Evolutionary conservation across 2,329 filamentous ascomycete species (phyloP), one percentile per base, ranked within the genome.

Genomic region (Chlorencoelia australis): DNA sequence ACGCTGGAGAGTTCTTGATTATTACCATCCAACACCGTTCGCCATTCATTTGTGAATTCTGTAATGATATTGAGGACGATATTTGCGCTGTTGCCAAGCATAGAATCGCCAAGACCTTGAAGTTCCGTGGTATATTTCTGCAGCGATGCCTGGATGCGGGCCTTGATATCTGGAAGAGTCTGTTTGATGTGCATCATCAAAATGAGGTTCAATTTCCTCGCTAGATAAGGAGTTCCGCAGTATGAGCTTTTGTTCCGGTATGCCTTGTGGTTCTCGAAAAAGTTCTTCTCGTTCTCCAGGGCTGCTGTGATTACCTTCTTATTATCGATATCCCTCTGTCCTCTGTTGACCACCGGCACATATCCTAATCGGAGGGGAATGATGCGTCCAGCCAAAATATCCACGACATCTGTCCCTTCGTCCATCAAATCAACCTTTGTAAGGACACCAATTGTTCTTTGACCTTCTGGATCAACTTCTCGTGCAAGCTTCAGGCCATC

Each of bases 101-200:
- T 82, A 9, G 88, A 95, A 46, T 94, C 89, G 15, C 93, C 91
- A 9, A 98, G 71, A 44, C 79, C 77, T 39, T 75, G 68, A 15
- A 98, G 72, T 61, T 98, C 91, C 27, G 76, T 64, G 4, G 75
- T 69, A 62, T 98, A 98, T 60, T 98, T 98, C 58, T 88, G 81
- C 42, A 98, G 69, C 10, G 89, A 95, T 49, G 84, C 82, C n/a
- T 83, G 75, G 52, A 98, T 98, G 46, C 93, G 82, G 10, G 84
- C 86, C 67, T 98, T 98, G 69, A 98, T 98, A 58, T 98, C 91
- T 26, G 91, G 91, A 10, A 98, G 74, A 2, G 91, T 98, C 67
- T 98, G 89, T 66, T 98, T 98, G 69, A 98, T 98, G 68, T 98
- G 91, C 91, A 98, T 98, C 89, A 98, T 96, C 51, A 98, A 73